These are phyloP conservation scores for Mangifera indica DNA, from an alignment of 345 rosid species.

Conservation along the genomic window DNA sequence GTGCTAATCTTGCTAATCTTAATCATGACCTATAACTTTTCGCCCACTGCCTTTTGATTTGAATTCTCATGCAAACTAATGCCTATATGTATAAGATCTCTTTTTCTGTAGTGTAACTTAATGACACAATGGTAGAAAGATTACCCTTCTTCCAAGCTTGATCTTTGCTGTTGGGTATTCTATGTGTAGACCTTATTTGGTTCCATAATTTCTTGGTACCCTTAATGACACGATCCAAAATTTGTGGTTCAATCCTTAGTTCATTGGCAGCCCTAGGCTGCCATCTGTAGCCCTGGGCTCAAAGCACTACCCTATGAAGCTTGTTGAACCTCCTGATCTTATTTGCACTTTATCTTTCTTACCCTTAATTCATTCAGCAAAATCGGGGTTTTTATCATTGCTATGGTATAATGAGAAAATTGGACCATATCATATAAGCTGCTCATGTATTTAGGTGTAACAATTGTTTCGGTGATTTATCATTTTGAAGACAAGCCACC, in stretches of 20 bases:
- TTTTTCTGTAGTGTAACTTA: background rate
- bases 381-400: background rate
- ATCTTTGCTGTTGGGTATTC: constrained; percentile 13
- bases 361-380: constrained; percentile 9
- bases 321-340: constrained; percentile 46
- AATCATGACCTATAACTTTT: background rate
- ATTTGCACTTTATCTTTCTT: constrained; percentile 4
- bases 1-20: background rate
- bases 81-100: background rate
- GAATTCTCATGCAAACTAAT: background rate
- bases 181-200: constrained; percentile 30
- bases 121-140: background rate
- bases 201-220: constrained; percentile 41
- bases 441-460: background rate
- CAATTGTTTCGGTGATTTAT: background rate
- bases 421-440: constrained; percentile 3
- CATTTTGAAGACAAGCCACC: background rate
- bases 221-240: constrained; percentile 69
- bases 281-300: constrained; percentile 35
- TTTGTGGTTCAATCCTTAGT: constrained; percentile 49
- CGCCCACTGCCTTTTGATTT: background rate
- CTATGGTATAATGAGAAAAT: constrained; percentile 1
- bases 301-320: constrained; percentile 40
- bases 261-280: constrained; percentile 40
- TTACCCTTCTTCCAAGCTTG: constrained; percentile 1